Evolutionary conservation across 768 basidiomycete species (phyloP).

Genomic region (Termitomyces sp.): DNA sequence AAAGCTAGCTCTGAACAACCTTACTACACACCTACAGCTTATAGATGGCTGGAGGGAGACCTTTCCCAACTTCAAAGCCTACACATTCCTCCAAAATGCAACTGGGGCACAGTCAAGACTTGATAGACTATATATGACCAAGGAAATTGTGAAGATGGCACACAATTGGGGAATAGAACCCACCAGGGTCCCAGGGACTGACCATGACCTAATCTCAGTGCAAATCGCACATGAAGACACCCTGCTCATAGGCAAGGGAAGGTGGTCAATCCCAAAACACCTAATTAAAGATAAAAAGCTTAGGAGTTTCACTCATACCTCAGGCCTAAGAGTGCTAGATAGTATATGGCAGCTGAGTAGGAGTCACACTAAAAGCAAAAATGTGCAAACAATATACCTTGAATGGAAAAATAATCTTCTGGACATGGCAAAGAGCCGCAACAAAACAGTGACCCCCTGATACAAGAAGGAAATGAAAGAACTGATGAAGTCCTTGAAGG

Average conservation of each 20-base stretch:
- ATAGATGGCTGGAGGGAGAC: conserved; percentile 27
- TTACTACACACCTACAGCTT: conserved; percentile 15
- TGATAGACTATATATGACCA: conserved; percentile 35
- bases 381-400: too few species aligned
- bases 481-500: too few species aligned
- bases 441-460: too few species aligned
- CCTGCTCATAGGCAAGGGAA: conserved; percentile 25
- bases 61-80: conserved; percentile 15
- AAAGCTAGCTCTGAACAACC: conserved; percentile 9
- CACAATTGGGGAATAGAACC: background rate
- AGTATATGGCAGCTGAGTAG: too few species aligned
- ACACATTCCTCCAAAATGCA: conserved; percentile 20
- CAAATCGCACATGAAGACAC: conserved; percentile 2
- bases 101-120: conserved; percentile 20
- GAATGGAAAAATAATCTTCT: too few species aligned
- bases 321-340: too few species aligned
- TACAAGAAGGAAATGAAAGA: too few species aligned
- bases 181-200: background rate
- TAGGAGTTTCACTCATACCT: background rate
- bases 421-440: too few species aligned
- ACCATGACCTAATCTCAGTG: background rate
- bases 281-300: conserved; percentile 12
- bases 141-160: too few species aligned
- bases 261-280: conserved; percentile 22
- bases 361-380: too few species aligned